Evolutionary conservation across 140 eudicot genomes (phyloP), one percentile per base, ranked within the genome.

Genomic region (Stevia rebaudiana): DNA sequence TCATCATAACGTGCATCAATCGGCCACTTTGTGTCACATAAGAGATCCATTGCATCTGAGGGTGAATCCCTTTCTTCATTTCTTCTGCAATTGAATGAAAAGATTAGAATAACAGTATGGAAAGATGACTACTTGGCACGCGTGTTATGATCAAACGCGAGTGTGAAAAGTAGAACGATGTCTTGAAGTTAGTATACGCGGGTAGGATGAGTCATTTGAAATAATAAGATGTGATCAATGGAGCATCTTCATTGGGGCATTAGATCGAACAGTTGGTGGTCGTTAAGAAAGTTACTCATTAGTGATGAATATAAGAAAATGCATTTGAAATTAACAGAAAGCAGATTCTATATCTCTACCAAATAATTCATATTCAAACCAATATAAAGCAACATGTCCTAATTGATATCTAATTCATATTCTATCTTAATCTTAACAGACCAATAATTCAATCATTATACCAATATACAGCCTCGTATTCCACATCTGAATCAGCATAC

Each of bases 51-150:
- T 94, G 99, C 95, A 83, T 61, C 79, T 94, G 99, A 66, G 99
- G 99, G 70, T 94, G 99, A 68, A 94, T 75, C 25, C 99, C 99
- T 86, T 94, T 94, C 99, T 88, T 94, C 99, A 94, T 94, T 76
- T 74, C 63, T 55, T 61, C 83, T 43, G 25, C 25, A 56, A 47
- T 0, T 21, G 17, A 8, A 61, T 42, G 1, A 8, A 54, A 37
- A 54, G 41, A 72, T n/a, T 16, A 61, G 5, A 31, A 6, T 5
- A 53, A 10, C 8, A 63, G 18, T 42, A 19, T 63, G 30, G 33
- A 65, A 63, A 36, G 53, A 10, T 13, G 7, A 39, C 63, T n/a
- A 47, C 48, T 22, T n/a, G 16, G 51, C 23, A 51, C 10, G 22
- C 15, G 65, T 67, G 15, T 6, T 61, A 24, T 2, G 18, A 61